Evolutionary conservation across 305 asterid species (phyloP).

Genomic region (Solanum hybrid): DNA sequence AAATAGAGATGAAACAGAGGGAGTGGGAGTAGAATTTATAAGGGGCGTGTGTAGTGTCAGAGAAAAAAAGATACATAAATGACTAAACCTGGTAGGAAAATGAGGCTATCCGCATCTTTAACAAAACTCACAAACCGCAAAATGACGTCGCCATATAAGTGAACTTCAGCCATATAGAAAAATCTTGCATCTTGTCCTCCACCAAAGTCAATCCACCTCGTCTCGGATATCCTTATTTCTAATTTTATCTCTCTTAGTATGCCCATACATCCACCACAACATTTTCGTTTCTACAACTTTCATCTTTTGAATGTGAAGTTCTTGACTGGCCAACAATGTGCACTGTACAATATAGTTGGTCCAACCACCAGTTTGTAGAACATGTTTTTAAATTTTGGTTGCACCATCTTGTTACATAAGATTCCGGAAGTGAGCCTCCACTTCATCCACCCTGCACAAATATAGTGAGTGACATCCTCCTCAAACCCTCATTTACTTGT

Average conservation of each 20-base stretch:
- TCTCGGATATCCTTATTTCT: neutral
- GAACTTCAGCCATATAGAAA: slow-evolving; percentile 44
- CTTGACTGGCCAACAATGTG: neutral
- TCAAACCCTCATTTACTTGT: neutral
- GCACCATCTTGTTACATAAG: neutral
- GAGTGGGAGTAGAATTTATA: neutral
- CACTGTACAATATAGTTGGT: neutral
- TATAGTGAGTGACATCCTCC: neutral
- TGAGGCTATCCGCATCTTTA: neutral
- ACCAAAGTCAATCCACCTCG: neutral
- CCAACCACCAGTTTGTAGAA: neutral
- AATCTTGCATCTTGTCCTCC: neutral
- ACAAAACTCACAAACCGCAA: slow-evolving; percentile 43
- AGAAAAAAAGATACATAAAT: neutral
- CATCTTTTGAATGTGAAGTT: neutral
- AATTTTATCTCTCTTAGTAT: neutral
- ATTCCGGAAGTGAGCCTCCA: neutral
- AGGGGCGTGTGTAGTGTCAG: neutral
- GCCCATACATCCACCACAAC: neutral
- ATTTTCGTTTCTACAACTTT: neutral
- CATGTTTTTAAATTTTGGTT: neutral
- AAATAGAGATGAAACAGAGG: neutral
- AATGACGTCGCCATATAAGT: slow-evolving; percentile 71
- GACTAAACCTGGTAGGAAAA: slow-evolving; percentile 14
- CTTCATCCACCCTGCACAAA: neutral